phyloP scores from a whole-genome alignment of 2,329 filamentous ascomycete species.

The Cladorrhinum sp. region DNA sequence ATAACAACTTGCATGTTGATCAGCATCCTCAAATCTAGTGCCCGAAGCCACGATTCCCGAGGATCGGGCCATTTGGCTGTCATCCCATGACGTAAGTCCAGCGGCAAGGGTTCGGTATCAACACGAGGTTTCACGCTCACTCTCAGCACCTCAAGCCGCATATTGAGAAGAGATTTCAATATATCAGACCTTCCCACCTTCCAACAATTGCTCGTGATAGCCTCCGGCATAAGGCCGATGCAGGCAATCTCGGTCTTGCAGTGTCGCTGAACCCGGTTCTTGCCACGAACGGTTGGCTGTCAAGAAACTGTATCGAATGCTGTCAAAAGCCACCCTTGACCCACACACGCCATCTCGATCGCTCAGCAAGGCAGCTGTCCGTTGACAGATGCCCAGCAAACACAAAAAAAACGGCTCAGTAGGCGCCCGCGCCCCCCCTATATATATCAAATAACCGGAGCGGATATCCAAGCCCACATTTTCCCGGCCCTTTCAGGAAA shows the following conservation, averaged over 20 bases:
- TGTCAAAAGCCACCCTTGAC: not conserved
- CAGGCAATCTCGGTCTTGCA: not conserved
- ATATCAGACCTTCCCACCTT: not conserved
- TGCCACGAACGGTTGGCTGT: not conserved
- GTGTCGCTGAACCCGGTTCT: not conserved
- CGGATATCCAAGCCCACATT: slow-evolving; percentile 16
- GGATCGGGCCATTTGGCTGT: not conserved
- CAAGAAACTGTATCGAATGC: not conserved
- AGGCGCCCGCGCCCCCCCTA: slow-evolving; percentile 6
- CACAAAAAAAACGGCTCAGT: slow-evolving; percentile 16
- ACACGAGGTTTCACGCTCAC: not conserved
- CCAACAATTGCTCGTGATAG: not conserved
- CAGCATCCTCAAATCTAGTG: not conserved
- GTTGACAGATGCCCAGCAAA: not conserved
- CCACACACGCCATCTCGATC: not conserved
- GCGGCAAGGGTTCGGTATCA: not conserved
- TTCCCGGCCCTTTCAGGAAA: slow-evolving; percentile 12
- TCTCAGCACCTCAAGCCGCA: not conserved
- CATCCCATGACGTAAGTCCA: not conserved
- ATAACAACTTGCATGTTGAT: too few species aligned
- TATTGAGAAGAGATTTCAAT: not conserved
- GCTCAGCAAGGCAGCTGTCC: not conserved
- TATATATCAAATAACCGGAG: slow-evolving; percentile 18
- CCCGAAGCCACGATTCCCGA: too few species aligned
- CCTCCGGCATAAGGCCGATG: slow-evolving; percentile 1